Evolutionary conservation across 257 asterid genomes (phyloP).

Genomic region (Fraxinus pennsylvanica): DNA sequence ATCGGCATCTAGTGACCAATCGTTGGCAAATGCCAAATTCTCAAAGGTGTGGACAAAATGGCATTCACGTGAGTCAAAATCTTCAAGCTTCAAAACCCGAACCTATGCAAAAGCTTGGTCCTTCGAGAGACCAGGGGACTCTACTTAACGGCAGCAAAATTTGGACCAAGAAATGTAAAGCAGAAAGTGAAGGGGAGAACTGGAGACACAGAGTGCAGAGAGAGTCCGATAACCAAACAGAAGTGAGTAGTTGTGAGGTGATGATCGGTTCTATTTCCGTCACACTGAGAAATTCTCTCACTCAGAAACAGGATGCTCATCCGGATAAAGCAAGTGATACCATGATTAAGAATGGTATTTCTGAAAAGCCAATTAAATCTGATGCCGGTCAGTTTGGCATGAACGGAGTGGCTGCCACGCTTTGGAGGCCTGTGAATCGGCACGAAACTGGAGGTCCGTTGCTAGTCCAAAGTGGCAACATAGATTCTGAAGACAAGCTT

Average conservation of each 20-base stretch:
- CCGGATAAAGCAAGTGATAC: constrained; percentile 25
- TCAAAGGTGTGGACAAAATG: constrained; percentile 51
- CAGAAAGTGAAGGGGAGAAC: constrained; percentile 41
- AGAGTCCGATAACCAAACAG: constrained; percentile 36
- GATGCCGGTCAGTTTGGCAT: constrained; percentile 41
- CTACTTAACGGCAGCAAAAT: constrained; percentile 49
- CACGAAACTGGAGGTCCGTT: constrained; percentile 36
- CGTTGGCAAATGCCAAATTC: constrained; percentile 65
- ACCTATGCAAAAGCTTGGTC: constrained; percentile 47
- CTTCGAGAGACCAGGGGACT: constrained; percentile 45
- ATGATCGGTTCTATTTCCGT: constrained; percentile 82
- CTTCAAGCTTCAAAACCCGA: constrained; percentile 52
- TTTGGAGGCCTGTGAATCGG: constrained; percentile 57
- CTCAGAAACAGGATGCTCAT: constrained; percentile 31
- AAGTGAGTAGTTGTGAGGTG: constrained; percentile 54
- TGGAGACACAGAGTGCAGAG: constrained; percentile 35
- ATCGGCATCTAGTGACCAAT: constrained; percentile 30
- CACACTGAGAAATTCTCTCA: constrained; percentile 38
- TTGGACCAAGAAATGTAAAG: constrained; percentile 73
- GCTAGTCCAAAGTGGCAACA: constrained; percentile 34
- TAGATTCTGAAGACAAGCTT: constrained; percentile 37
- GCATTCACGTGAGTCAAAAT: constrained; percentile 44
- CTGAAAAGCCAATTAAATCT: constrained; percentile 35
- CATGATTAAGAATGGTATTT: constrained; percentile 35
- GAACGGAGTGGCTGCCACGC: constrained; percentile 40